Base-by-base conservation (phyloP, 1,139 yeast genomes). In the Kodamaea anthophila region DNA sequence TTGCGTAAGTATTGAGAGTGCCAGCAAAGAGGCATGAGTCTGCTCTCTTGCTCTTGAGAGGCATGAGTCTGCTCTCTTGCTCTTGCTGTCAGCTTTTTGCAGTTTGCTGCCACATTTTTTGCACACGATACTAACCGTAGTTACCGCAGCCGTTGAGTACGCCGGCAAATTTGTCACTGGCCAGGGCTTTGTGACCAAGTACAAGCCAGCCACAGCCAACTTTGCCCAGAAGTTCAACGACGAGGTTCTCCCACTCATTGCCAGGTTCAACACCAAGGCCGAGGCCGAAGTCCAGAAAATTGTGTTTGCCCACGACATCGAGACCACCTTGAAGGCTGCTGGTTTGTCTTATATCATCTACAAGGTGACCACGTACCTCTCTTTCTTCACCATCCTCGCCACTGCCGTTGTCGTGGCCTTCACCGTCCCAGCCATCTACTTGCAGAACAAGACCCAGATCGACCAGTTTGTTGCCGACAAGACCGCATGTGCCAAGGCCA, bases 361-460 rank as follows among this genome's bases (percentile, higher is more conserved):
- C 69, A 72, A 77, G 57, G 61, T 88, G 48, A 83, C 94, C 42
- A 77, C 85, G 23, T 68, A 77, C 73, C 66, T 88, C 53, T 74
- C 95, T 14, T 57, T 88, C 37, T 83, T 81, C 72, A 66, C 81
- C 22, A 60, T 88, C 46, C 49, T 76, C 24, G 61, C 82, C 42
- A 49, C 72, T 30, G 56, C 74, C 26, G 74, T 82, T 33, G 58
- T 85, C 31, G 55, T 68, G 20, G 70, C 83, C 13, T 91, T 91
- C 70, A 62, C 93, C 28, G 60, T 74, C 30, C 97, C 98, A 37
- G 74, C 74, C 19, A 49, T 83, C 41, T 91, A 88, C 66, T 60
- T 71, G 43, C 70, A 69, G 44, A 78, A 84, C 72, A 79, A 86
- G 69, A 69, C 69, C 49, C 82, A 83, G 63, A 82, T 91, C 54